Base-by-base conservation (phyloP, 2,329 filamentous ascomycete genomes). In the Calonectria pseudoturangicola region DNA sequence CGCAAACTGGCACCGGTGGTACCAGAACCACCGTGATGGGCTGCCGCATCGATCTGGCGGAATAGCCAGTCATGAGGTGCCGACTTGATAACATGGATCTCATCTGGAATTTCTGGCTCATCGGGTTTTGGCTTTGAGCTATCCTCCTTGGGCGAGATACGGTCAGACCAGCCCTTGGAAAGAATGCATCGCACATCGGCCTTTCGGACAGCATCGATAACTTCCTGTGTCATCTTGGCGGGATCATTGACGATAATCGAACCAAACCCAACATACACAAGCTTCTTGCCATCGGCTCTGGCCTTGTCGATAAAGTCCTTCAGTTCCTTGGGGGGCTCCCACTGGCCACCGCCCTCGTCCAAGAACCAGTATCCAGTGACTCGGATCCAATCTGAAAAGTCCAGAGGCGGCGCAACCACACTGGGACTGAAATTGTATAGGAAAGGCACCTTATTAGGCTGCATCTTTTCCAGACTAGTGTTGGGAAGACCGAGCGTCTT, bases 301-400 rank as follows among this genome's bases (percentile, higher is more conserved):
- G 97, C 96, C 79, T 93, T 92, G n/a, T 90, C 85, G 81, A 99
- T 98, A 80, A 99, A 99, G 4, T 90, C 90, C 4, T 88, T 86
- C 7, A 99, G 89, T 62, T 96, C 95, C 33, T 88, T 83, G 0
- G 96, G 94, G 1, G 97, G 95, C 56, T 89, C 88, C 88, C 93
- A 98, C 30, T 88, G 86, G 51, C 71, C 88, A 48, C 71, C 88
- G 4, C 87, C 89, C 83, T 98, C 96, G 77, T 98, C 93, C 62
- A 99, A 86, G 84, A 99, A 98, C 97, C 97, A 99, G 85, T 99
- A 98, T 0, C 97, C 97, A 0, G 97, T 98, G 9, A 98, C 95
- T 51, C 95, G 92, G 82, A 99, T 97, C 97, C 97, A 99, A 83
- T 98, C 97, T 50, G 95, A 96, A 85, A 96, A 99, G 85, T 99